Conservation (phyloP, 192 early-diverging fungal genomes). For the Entomortierella chlamydospora region DNA sequence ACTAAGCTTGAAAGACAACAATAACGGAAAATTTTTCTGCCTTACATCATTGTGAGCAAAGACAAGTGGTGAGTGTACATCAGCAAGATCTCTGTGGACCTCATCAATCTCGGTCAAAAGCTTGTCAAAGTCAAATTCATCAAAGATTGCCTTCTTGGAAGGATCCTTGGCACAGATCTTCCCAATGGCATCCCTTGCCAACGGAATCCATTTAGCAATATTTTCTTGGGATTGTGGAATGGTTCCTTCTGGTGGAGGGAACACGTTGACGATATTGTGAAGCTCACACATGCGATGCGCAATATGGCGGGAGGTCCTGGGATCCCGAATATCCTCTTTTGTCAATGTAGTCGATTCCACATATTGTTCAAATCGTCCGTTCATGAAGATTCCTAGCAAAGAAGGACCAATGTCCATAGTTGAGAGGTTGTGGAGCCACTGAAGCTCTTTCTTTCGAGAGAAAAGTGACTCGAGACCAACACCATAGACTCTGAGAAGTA, state of each 20-base stretch:
- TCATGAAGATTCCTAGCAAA: conserved; percentile 81
- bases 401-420: conserved; percentile 78
- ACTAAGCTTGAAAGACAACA: neutral
- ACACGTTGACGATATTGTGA: conserved; percentile 77
- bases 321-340: conserved; percentile 74
- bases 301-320: conserved; percentile 74
- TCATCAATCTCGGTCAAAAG: conserved; percentile 64
- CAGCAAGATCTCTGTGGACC: conserved; percentile 50
- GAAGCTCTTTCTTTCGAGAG: conserved; percentile 83
- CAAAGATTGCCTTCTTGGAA: conserved; percentile 27
- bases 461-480: conserved; percentile 81
- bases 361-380: conserved; percentile 90
- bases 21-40: neutral
- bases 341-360: conserved; percentile 80
- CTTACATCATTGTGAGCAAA: conserved; percentile 92
- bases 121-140: conserved; percentile 59
- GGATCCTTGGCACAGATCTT: conserved; percentile 39
- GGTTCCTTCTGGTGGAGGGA: conserved; percentile 59
- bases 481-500: conserved; percentile 84
- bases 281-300: conserved; percentile 76
- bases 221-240: conserved; percentile 76
- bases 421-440: conserved; percentile 80
- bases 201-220: conserved; percentile 71
- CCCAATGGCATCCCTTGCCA: conserved; percentile 54
- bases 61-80: conserved; percentile 72